phyloP scores from a whole-genome alignment of 2,329 filamentous ascomycete species.

The Talaromyces islandicus region DNA sequence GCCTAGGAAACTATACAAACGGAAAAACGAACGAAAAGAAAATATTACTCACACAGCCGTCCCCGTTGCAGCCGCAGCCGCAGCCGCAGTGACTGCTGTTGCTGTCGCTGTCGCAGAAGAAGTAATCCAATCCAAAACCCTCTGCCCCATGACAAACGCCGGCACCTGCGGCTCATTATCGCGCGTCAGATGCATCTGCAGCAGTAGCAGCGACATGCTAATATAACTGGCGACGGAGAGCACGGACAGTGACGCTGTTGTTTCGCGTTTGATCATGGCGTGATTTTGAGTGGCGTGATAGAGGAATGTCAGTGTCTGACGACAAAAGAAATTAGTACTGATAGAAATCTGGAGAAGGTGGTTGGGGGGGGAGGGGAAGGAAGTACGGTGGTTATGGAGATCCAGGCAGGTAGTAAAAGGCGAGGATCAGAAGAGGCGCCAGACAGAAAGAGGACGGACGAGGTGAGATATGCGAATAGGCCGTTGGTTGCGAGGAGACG shows the following conservation, averaged over 20 bases:
- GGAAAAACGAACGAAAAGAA: background rate
- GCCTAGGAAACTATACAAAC: background rate
- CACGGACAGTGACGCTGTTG: slow-evolving; percentile 68
- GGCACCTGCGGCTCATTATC: slow-evolving; percentile 58
- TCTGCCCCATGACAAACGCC: slow-evolving; percentile 45
- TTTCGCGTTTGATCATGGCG: slow-evolving; percentile 74
- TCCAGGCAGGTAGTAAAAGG: slow-evolving; percentile 70
- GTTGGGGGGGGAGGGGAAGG: background rate
- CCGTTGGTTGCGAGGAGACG: slow-evolving; percentile 70
- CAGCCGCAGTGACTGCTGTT: no score
- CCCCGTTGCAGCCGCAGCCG: slow-evolving; percentile 13
- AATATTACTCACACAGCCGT: slow-evolving; percentile 5
- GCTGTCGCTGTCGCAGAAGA: background rate
- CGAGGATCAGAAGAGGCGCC: slow-evolving; percentile 66
- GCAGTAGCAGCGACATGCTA: slow-evolving; percentile 64
- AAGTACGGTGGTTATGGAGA: slow-evolving; percentile 66
- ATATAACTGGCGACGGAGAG: slow-evolving; percentile 72
- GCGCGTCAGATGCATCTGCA: slow-evolving; percentile 60
- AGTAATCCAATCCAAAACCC: slow-evolving; percentile 31
- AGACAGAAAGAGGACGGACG: slow-evolving; percentile 63
- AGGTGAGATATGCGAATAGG: slow-evolving; percentile 69
- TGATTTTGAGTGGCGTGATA: slow-evolving; percentile 74
- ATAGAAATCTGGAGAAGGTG: background rate
- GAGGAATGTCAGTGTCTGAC: slow-evolving; percentile 62
- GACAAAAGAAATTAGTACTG: background rate